Conservation (phyloP, 768 basidiomycete species). For the Tylopilus sp. region DNA sequence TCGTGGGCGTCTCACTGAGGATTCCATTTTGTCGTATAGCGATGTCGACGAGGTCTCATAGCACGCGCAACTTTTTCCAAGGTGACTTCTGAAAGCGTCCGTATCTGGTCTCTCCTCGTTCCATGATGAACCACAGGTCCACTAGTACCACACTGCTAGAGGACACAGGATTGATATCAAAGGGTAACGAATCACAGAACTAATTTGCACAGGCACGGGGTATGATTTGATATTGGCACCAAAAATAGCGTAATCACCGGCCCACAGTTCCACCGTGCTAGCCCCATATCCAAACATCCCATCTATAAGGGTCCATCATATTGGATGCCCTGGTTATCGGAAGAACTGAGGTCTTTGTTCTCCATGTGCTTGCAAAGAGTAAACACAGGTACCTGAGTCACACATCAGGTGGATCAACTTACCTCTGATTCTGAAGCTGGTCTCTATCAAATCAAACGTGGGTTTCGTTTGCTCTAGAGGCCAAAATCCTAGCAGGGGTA, state of each 20-base stretch:
- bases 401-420: neutral
- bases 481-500: neutral
- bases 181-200: neutral
- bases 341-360: conserved; percentile 10
- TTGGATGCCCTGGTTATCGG: conserved; percentile 27
- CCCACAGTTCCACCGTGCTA: neutral
- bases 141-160: neutral
- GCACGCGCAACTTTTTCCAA: neutral
- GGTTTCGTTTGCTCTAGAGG: neutral
- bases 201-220: neutral
- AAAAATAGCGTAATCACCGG: conserved; percentile 1
- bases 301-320: conserved; percentile 30
- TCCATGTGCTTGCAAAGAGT: conserved; percentile 15
- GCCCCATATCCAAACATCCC: neutral
- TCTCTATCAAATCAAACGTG: neutral
- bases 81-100: neutral
- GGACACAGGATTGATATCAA: conserved; percentile 5
- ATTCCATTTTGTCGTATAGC: neutral
- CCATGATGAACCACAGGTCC: no score
- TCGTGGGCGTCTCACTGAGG: neutral
- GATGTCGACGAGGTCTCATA: neutral
- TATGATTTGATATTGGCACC: neutral
- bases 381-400: neutral
- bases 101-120: neutral
- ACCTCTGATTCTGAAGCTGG: neutral